These are phyloP conservation scores for Rhynchospora breviuscula DNA, from an alignment of 176 grass and related monocot species.

Conservation along the genomic window DNA sequence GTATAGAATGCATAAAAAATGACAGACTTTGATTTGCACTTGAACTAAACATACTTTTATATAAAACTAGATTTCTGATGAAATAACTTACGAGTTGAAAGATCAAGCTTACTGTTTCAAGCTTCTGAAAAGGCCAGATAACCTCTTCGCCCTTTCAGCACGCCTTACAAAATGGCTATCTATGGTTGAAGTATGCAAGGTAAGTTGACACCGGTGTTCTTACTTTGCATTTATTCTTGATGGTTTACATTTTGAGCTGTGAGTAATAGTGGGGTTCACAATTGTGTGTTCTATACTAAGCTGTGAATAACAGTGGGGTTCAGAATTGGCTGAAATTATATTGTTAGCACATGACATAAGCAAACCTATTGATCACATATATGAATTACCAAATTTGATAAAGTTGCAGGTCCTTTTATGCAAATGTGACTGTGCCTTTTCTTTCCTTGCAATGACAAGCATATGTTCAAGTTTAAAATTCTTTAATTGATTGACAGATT, in stretches of 20 bases:
- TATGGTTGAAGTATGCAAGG: conserved; percentile 88
- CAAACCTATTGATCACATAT: no score
- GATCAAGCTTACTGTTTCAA: conserved; percentile 70
- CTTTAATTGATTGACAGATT: no score
- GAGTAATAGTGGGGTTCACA: no score
- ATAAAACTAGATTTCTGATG: conserved; percentile 60
- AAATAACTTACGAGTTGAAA: conserved; percentile 88
- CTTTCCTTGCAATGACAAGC: no score
- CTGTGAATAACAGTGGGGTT: no score
- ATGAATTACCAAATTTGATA: no score
- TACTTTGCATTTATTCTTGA: background rate
- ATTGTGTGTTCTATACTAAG: no score
- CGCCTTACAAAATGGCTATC: conserved; percentile 76
- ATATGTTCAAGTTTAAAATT: no score
- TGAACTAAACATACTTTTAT: background rate
- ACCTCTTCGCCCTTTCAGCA: conserved; percentile 58
- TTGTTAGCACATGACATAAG: no score
- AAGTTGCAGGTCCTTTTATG: no score
- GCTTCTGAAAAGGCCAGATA: conserved; percentile 70
- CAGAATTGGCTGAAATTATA: no score
- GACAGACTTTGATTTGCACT: background rate
- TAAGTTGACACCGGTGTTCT: background rate
- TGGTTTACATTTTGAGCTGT: background rate
- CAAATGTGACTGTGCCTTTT: no score
- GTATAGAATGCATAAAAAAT: background rate